Conservation (phyloP, 345 rosid genomes). For the Brassica nigra region DNA sequence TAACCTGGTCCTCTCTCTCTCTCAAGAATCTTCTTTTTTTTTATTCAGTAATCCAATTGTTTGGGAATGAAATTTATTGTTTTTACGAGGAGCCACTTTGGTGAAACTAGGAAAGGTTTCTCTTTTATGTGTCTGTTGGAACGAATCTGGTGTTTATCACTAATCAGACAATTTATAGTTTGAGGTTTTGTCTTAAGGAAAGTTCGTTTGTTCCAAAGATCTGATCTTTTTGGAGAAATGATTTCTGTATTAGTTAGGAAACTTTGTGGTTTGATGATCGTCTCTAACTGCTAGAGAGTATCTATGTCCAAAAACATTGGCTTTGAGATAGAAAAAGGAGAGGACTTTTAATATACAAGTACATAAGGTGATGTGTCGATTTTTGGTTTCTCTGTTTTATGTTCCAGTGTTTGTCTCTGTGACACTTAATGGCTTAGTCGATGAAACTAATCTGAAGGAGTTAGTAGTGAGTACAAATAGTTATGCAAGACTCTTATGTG, state of each 20-base stretch:
- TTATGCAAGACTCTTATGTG: not conserved
- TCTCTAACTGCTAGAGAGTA: too few species aligned
- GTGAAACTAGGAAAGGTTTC: slow-evolving; percentile 5
- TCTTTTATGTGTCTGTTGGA: not conserved
- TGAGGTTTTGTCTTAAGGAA: not conserved
- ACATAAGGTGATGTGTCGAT: not conserved
- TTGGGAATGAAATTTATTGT: too few species aligned
- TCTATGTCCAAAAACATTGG: not conserved
- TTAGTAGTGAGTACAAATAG: not conserved
- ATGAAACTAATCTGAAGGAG: too few species aligned
- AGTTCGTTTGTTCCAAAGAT: not conserved
- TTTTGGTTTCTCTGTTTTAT: slow-evolving; percentile 16
- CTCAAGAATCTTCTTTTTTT: too few species aligned
- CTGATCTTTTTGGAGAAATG: too few species aligned
- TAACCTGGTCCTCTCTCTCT: slow-evolving; percentile 36
- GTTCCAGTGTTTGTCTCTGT: not conserved
- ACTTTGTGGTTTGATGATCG: too few species aligned
- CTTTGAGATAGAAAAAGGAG: slow-evolving; percentile 1
- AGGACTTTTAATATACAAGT: not conserved
- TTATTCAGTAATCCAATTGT: too few species aligned
- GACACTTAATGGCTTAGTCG: not conserved
- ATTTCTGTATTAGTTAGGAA: too few species aligned
- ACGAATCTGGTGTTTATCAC: slow-evolving; percentile 18
- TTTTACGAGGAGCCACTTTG: slow-evolving; percentile 30
- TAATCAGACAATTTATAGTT: not conserved